A percentile compares a stretch with the other conserved stretches of the same genome.
Conservation (phyloP, 2,329 filamentous ascomycete genomes). For the Aspergillus uvarum region DNA sequence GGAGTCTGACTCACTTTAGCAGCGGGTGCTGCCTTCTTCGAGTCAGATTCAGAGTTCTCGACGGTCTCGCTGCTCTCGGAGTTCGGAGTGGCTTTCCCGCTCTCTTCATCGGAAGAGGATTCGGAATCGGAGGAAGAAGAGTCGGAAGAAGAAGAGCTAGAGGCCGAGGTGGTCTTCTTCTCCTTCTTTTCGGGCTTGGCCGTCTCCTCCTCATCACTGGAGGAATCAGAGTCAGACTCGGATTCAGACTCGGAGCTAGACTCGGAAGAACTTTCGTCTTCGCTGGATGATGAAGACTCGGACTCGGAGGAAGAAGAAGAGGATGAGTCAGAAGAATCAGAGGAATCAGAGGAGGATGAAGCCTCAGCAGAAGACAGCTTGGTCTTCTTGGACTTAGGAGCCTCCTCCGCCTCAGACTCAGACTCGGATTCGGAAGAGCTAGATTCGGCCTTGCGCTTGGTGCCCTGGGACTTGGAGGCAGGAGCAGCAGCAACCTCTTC, state of each 20-base stretch:
- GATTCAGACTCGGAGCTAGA: slow-evolving; percentile 25
- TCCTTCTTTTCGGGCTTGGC: slow-evolving; percentile 35
- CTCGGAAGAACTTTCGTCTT: slow-evolving; percentile 24
- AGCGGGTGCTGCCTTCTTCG: slow-evolving; percentile 25
- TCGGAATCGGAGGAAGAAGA: slow-evolving; percentile 29
- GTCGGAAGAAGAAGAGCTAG: slow-evolving; percentile 29
- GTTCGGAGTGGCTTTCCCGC: neutral
- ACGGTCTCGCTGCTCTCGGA: slow-evolving; percentile 35
- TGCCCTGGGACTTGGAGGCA: slow-evolving; percentile 39
- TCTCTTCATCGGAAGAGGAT: slow-evolving; percentile 9
- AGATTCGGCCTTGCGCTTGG: slow-evolving; percentile 60
- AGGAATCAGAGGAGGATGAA: slow-evolving; percentile 29
- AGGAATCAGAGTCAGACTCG: slow-evolving; percentile 19
- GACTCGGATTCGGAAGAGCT: slow-evolving; percentile 41
- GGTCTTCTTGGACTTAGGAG: slow-evolving; percentile 55
- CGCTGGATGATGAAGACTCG: slow-evolving; percentile 19
- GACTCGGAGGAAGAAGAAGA: slow-evolving; percentile 23
- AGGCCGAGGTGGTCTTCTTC: slow-evolving; percentile 36
- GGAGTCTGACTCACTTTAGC: slow-evolving; percentile 30
- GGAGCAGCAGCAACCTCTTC: slow-evolving; percentile 49
- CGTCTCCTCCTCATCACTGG: slow-evolving; percentile 18
- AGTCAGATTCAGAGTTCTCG: slow-evolving; percentile 26
- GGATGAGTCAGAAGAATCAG: slow-evolving; percentile 32
- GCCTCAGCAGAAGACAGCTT: slow-evolving; percentile 40
- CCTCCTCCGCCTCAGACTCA: slow-evolving; percentile 41